Percentiles rank a stretch among this genome's conserved stretches.
phyloP scores from a whole-genome alignment of 2,329 filamentous ascomycete species.

The Ustilaginoidea virens region DNA sequence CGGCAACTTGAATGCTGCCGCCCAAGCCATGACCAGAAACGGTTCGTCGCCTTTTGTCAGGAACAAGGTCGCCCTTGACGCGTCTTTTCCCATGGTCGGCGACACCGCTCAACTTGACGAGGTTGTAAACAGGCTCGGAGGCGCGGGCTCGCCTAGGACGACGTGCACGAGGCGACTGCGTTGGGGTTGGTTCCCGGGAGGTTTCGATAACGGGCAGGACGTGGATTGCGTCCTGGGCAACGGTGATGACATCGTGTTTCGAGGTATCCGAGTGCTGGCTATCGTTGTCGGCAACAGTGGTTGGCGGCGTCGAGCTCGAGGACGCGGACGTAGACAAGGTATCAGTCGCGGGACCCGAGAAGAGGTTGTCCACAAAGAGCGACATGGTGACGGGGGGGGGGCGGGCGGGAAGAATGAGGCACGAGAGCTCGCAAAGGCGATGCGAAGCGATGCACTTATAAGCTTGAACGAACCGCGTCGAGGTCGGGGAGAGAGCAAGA shows the following conservation, averaged over 20 bases:
- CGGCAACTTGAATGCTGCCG: slow-evolving; percentile 11
- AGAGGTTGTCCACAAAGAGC: slow-evolving; percentile 18
- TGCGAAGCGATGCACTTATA: no score
- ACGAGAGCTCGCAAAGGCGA: slow-evolving; percentile 3
- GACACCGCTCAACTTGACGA: slow-evolving; percentile 46
- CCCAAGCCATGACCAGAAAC: slow-evolving; percentile 25
- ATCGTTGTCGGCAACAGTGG: slow-evolving; percentile 46
- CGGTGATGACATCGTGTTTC: slow-evolving; percentile 22
- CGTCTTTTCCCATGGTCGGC: slow-evolving; percentile 41
- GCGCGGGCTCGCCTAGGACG: slow-evolving; percentile 39
- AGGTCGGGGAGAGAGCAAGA: background rate
- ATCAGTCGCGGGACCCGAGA: slow-evolving; percentile 18
- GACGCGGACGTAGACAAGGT: slow-evolving; percentile 37
- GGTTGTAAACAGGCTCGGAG: slow-evolving; percentile 50
- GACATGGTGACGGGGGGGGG: slow-evolving; percentile 11
- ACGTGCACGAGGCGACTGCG: slow-evolving; percentile 13
- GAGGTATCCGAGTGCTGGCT: slow-evolving; percentile 35
- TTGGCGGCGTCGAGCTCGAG: slow-evolving; percentile 48
- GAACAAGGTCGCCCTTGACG: slow-evolving; percentile 32
- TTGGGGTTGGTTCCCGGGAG: slow-evolving; percentile 12
- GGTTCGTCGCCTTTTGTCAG: slow-evolving; percentile 28
- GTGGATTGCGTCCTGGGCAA: slow-evolving; percentile 12
- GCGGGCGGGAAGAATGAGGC: background rate
- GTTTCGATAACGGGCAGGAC: slow-evolving; percentile 10
- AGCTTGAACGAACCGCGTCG: no score